Evolutionary conservation across 1,284 basidiomycete species (phyloP), one percentile per base, ranked within the genome.

Genomic region (Thecaphora frezii): DNA sequence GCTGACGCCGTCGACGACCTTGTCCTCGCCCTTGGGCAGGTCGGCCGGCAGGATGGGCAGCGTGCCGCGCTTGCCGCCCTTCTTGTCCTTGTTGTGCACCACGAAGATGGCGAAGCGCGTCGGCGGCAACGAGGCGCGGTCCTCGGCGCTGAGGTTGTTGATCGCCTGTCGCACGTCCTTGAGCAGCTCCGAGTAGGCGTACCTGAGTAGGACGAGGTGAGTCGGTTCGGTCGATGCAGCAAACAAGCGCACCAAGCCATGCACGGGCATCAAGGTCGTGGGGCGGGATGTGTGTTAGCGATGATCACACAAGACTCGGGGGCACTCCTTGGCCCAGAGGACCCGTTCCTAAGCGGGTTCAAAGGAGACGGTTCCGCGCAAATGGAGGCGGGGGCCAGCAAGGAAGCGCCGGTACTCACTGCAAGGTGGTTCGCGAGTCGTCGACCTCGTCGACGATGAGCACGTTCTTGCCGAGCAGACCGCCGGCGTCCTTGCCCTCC

Each of bases 371-470:
- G n/a, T n/a, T n/a, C n/a, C n/a, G n/a, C n/a, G n/a, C n/a, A n/a
- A n/a, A n/a, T n/a, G n/a, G n/a, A n/a, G n/a, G n/a, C n/a, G n/a
- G n/a, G n/a, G n/a, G n/a, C n/a, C n/a, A 30, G 28, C 12, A 18
- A 25, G 19, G 5, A 43, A 14, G 28, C 28, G 7, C 8, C 28
- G 14, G 28, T 22, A 56, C 58, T 22, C 46, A 62, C 51, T 77
- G 75, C 23, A 78, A 59, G 23, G 77, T 78, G 22, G 76, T 78
- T 19, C 77, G 54, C 45, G 69, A 71, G 54, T 78, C 77, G 48
- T 78, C 77, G 10, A 78, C 77, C 63, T 78, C 77, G 46, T 78
- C 77, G 16, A 78, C 77, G 22, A 78, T 77, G 3, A 78, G 56
- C 22, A 78, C 74, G 42, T 73, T 73, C 58, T 77, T 78, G n/a